These are phyloP conservation scores for Plasmodium adleri DNA, from an alignment of 169 alveolate species.

Conservation along the genomic window DNA sequence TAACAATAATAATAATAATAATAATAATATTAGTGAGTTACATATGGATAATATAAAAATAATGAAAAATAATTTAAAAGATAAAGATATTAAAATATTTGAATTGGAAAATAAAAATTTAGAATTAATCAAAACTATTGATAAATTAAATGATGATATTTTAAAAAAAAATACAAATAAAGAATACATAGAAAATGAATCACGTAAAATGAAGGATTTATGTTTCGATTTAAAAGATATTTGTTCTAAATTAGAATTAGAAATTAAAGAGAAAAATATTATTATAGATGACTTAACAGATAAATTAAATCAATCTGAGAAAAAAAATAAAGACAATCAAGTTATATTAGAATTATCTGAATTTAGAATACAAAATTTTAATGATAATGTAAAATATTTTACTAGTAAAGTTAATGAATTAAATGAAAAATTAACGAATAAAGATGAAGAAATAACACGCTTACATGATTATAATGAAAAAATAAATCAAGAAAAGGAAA, in stretches of 20 bases:
- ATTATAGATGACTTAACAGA: slow-evolving; percentile 69
- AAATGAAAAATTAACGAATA: slow-evolving; percentile 46
- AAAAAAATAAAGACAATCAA: slow-evolving; percentile 75
- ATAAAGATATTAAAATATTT: slow-evolving; percentile 65
- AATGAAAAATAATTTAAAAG: slow-evolving; percentile 66
- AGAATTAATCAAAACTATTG: slow-evolving; percentile 58
- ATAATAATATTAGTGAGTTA: slow-evolving; percentile 26
- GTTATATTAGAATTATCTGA: slow-evolving; percentile 76
- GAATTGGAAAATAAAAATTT: slow-evolving; percentile 72
- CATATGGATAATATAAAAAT: slow-evolving; percentile 57
- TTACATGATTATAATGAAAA: slow-evolving; percentile 68
- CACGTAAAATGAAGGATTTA: slow-evolving; percentile 52
- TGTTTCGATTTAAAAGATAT: slow-evolving; percentile 77
- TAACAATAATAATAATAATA: not conserved
- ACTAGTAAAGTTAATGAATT: slow-evolving; percentile 67
- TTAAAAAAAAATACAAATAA: slow-evolving; percentile 18
- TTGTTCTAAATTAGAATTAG: slow-evolving; percentile 66
- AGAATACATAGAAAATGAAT: slow-evolving; percentile 48
- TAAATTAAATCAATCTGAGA: slow-evolving; percentile 46
- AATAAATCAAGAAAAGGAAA: slow-evolving; percentile 56
- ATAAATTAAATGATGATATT: slow-evolving; percentile 51
- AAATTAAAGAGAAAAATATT: slow-evolving; percentile 63
- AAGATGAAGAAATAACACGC: slow-evolving; percentile 45
- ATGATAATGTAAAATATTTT: slow-evolving; percentile 73
- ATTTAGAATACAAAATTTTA: slow-evolving; percentile 74